A percentile compares a stretch with the other conserved stretches of the same genome.
Evolutionary conservation across 257 asterid species (phyloP).

Genomic region (Nicotiana tabacum): DNA sequence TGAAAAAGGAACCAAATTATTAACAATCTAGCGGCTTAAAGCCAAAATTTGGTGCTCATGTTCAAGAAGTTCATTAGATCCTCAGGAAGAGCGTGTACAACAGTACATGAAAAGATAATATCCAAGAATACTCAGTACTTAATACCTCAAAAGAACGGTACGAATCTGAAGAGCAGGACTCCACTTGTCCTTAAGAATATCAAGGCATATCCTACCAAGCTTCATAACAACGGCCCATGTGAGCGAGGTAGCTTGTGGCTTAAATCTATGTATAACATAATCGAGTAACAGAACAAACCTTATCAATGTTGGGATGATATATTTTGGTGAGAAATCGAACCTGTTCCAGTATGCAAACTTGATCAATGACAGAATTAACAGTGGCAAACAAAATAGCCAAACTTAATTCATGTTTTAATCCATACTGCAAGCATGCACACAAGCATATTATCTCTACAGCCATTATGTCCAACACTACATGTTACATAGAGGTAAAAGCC

Average conservation of each 20-base stretch:
- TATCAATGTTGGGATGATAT: conserved; percentile 97
- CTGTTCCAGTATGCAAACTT: conserved; percentile 29
- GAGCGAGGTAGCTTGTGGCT: neutral
- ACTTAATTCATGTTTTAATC: neutral
- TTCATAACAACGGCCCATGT: conserved; percentile 21
- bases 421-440: neutral
- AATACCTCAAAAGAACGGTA: conserved; percentile 31
- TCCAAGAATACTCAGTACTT: neutral
- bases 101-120: neutral
- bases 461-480: neutral
- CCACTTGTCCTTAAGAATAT: conserved; percentile 98
- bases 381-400: neutral
- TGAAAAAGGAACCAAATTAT: neutral
- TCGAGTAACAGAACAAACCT: conserved; percentile 47
- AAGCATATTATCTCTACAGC: neutral
- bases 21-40: neutral
- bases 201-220: conserved; percentile 99
- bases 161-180: conserved; percentile 99
- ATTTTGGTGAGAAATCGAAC: conserved; percentile 99
- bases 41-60: neutral
- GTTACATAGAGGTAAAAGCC: neutral
- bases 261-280: neutral
- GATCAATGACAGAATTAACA: neutral
- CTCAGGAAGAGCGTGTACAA: neutral
- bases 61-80: neutral